phyloP scores from a whole-genome alignment of 306 rosid genomes.

The Citrullus mucosospermus region DNA sequence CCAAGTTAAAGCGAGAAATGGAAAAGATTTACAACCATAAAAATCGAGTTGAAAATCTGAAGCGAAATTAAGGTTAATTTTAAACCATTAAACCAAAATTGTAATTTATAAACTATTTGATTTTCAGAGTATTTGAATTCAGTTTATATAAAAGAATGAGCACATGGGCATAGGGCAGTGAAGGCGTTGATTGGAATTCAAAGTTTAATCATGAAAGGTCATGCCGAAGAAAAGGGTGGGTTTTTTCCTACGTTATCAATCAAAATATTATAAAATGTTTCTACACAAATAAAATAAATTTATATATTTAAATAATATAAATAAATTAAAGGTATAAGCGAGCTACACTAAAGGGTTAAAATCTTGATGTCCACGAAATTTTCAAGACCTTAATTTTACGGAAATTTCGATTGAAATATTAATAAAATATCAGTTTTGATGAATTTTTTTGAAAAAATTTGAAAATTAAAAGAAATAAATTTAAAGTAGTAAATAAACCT shows the following conservation, averaged over 20 bases:
- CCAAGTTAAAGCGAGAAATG: background rate
- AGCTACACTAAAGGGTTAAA: no score
- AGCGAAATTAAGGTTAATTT: background rate
- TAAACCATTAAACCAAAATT: background rate
- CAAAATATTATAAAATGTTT: background rate
- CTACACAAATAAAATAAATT: background rate
- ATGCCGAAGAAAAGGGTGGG: background rate
- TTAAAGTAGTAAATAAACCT: no score
- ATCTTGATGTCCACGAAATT: no score
- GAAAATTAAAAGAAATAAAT: no score
- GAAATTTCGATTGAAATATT: no score
- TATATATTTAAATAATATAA: background rate
- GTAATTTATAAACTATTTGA: background rate
- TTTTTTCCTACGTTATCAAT: background rate
- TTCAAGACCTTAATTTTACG: no score
- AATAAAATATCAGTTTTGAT: no score
- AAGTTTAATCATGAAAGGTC: background rate
- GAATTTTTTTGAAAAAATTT: no score
- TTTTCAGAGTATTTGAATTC: background rate
- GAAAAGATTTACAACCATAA: background rate
- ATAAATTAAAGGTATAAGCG: no score
- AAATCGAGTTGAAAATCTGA: background rate
- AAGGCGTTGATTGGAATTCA: background rate
- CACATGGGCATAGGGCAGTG: background rate
- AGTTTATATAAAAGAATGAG: background rate